Base-by-base conservation (phyloP, 495 filamentous ascomycete genomes). In the Antarctomyces pellizariae region DNA sequence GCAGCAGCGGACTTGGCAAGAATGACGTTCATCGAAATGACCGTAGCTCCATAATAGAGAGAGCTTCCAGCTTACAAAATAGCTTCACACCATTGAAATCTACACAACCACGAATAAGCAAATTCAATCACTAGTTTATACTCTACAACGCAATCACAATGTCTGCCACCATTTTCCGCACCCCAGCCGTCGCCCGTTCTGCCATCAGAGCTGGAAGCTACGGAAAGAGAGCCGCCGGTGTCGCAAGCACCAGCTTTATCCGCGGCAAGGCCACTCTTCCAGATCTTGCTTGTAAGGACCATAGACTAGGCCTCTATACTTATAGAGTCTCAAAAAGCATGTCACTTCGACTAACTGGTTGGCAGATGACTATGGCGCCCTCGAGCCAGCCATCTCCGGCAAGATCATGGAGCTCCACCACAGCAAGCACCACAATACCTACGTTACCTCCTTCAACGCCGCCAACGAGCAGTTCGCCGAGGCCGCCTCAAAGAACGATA, bases 361-460 rank as follows among this genome's bases (percentile, higher is more conserved):
- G 3, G 23, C 34, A 82, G 75, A 83, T 45, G 77, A 83, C 54
- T 86, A 79, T 53, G 69, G 69, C 35, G 86, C 80, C 13, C 78
- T 97, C 43, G 86, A 97, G 50, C 86, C 86, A 36, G 52, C 75
- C 47, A 89, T 97, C 56, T 83, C 75, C 22, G 83, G 78, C 55
- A 71, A 80, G 62, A 97, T 97, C 57, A 97, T 97, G 86, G 84
- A 97, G 63, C 60, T 80, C 5, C 74, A 80, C 53, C 67, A 80
- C 62, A 59, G 54, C 42, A 74, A 70, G 42, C 74, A 80, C 55
- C 74, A 80, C 54, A 56, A 75, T 39, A 75, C 73, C 33, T 80
- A 80, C 48, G 74, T 80, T 30, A 77, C 59, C 46, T 63, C 63
- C 22, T 62, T 70, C 44, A 80, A 80, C 52, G 52, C 53, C 20